Evolutionary conservation across 805 yeast species (phyloP), one percentile per base, ranked within the genome.

Genomic region (Cephaloascus albidus): DNA sequence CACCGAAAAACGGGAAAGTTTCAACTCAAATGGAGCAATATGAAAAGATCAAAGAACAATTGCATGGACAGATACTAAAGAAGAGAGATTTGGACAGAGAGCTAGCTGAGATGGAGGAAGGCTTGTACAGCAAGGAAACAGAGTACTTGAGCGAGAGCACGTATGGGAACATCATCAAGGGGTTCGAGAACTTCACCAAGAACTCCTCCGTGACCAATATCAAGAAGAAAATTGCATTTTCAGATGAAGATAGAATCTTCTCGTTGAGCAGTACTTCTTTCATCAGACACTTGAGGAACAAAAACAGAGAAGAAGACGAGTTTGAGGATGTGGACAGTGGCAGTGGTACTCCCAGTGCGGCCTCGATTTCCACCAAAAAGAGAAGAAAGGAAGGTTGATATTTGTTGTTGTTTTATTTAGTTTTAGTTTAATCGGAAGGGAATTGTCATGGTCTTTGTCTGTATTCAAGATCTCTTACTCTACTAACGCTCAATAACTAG

Each of bases 161-260:
- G 20, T 74, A 74, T 40, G 89, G 96, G 0, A 89, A 86, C 56
- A 81, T 90, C 20, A 83, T 87, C n/a, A 82, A 83, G 45, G 97
- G 97, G 1, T 89, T 88, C 51, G 96, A 89, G 37, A 82, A 77
- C 49, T 83, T 85, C 52, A 69, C 81, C 37, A 84, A 82, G 47
- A 58, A 63, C 19, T 50, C 69, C n/a, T 54, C 51, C 40, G 41
- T 39, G 32, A 19, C 28, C 3, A 37, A 28, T n/a, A 45, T 53
- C 23, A 67, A 65, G 58, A 69, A 72, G 52, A 67, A 76, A 59
- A 62, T 73, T 43, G 54, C 68, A 38, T 72, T 74, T 61, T 65
- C 78, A 0, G 90, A 85, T 45, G 84, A 81, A 28, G 96, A 87
- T 51, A 76, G 94, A 36, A 74, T 87, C 3, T 87, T 87, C 58